phyloP scores from a whole-genome alignment of 1,139 yeast genomes.

The Candida smagusa region DNA sequence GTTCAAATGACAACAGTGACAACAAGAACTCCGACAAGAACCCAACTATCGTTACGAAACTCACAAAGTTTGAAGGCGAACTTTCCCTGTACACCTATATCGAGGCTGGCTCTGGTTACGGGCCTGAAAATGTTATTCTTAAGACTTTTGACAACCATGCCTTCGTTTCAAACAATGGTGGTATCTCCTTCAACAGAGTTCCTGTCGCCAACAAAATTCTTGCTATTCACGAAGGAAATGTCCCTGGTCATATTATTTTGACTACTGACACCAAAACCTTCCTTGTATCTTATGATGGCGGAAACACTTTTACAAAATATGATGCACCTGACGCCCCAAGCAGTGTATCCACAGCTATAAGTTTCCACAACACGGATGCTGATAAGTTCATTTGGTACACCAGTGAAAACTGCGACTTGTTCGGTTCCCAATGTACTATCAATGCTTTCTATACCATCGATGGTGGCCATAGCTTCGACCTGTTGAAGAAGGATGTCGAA shows the following conservation, averaged over 20 bases:
- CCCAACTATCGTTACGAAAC: constrained; percentile 18
- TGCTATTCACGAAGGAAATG: constrained; percentile 57
- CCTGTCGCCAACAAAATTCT: constrained; percentile 47
- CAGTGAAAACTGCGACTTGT: constrained; percentile 51
- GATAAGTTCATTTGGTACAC: constrained; percentile 72
- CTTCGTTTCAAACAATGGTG: constrained; percentile 78
- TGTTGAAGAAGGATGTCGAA: constrained; percentile 48
- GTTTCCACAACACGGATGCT: constrained; percentile 56
- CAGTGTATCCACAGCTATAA: constrained; percentile 34
- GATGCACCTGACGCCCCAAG: constrained; percentile 23
- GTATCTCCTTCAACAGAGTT: constrained; percentile 52
- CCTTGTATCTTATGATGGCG: constrained; percentile 67
- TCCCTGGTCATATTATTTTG: constrained; percentile 63
- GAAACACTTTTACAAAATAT: constrained; percentile 46
- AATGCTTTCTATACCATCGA: constrained; percentile 60
- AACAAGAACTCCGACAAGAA: constrained; percentile 24
- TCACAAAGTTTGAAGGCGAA: constrained; percentile 37
- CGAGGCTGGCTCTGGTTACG: constrained; percentile 31
- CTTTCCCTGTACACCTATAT: constrained; percentile 59
- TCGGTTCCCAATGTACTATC: constrained; percentile 43
- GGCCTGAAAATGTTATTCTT: constrained; percentile 72
- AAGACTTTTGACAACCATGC: constrained; percentile 51
- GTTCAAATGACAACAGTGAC: constrained; percentile 25
- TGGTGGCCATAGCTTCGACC: constrained; percentile 60
- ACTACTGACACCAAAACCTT: constrained; percentile 50